Conservation (phyloP, 306 rosid species). For the Astragalus membranaceus region DNA sequence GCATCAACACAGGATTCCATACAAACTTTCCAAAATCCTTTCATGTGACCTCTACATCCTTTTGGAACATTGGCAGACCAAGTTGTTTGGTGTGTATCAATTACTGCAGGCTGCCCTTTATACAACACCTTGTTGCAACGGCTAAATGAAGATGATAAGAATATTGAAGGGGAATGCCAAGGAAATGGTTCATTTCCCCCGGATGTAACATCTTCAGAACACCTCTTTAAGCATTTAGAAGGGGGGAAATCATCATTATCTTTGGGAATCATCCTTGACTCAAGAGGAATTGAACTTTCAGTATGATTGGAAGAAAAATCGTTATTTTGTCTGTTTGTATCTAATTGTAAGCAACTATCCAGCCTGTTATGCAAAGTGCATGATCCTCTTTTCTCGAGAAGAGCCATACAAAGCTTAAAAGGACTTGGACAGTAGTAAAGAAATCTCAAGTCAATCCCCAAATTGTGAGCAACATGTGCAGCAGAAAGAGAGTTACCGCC, state of each 20-base stretch:
- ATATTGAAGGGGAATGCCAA: constrained; percentile 41
- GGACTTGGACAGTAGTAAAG: constrained; percentile 63
- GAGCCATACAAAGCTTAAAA: constrained; percentile 56
- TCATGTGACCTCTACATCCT: constrained; percentile 38
- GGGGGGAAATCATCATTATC: constrained; percentile 23
- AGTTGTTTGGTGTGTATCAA: constrained; percentile 24
- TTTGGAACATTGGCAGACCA: constrained; percentile 36
- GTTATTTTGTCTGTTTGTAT: constrained; percentile 17
- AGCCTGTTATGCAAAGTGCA: constrained; percentile 27
- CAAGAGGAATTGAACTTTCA: constrained; percentile 27
- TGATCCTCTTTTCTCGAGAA: constrained; percentile 47
- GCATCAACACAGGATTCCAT: constrained; percentile 94
- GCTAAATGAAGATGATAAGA: constrained; percentile 54
- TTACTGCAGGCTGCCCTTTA: constrained; percentile 25
- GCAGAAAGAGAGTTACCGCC: constrained; percentile 91
- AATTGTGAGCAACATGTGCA: constrained; percentile 68
- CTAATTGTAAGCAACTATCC: constrained; percentile 34
- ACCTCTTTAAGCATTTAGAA: constrained; percentile 49
- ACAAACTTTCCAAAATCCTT: constrained; percentile 64
- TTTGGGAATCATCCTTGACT: constrained; percentile 26
- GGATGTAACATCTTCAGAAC: constrained; percentile 17
- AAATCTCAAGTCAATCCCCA: constrained; percentile 75
- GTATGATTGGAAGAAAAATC: constrained; percentile 14
- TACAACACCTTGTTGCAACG: constrained; percentile 69
- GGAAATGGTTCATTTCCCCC: constrained; percentile 26